Evolutionary conservation across 139 green algal species (phyloP), one percentile per base, ranked within the genome.

Genomic region (Marvania coccoides): DNA sequence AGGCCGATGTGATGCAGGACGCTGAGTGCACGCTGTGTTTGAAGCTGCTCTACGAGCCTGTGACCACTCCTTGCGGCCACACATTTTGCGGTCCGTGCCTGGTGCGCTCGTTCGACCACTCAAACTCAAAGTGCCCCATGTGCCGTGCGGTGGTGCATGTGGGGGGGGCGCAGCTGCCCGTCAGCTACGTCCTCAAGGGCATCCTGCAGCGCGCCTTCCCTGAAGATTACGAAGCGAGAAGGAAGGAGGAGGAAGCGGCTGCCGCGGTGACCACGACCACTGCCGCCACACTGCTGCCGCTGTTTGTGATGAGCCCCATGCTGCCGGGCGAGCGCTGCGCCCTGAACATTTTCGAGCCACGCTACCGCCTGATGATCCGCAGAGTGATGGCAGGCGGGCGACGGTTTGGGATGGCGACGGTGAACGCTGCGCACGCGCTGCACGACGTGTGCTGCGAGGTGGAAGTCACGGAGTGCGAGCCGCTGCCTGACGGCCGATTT

Each of bases 311-410:
- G 89, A 77, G 67, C 59, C 73, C 82, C 14, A 29, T 97, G 38
- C 55, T 96, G 57, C 91, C 90, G 1, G 86, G 89, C 0, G 86
- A 96, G 75, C 76, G 64, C 38, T 90, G 95, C 67, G 75, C 74
- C 5, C 81, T 98, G 29, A 97, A 98, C 77, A 95, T 98, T 24
- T 98, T 97, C 67, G 93, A 98, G 73, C 89, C 90, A 6, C 63
- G 88, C 24, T 97, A 97, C 74, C 78, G 91, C 6, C 73, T 98
- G 42, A 83, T 98, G 86, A 77, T 96, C 12, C 78, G 92, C 4
- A 70, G 88, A 12, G 71, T 66, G 28, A 95, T 95, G 83, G 84
- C 87, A 56, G 87, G 85, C 42, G 81, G 70, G 57, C 63, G 80
- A 9, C 68, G 73, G 12, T 81, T 95, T 15, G 88, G 85, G 55